phyloP scores from a whole-genome alignment of 1,284 basidiomycete species.

The Taiwanofungus camphoratus region DNA sequence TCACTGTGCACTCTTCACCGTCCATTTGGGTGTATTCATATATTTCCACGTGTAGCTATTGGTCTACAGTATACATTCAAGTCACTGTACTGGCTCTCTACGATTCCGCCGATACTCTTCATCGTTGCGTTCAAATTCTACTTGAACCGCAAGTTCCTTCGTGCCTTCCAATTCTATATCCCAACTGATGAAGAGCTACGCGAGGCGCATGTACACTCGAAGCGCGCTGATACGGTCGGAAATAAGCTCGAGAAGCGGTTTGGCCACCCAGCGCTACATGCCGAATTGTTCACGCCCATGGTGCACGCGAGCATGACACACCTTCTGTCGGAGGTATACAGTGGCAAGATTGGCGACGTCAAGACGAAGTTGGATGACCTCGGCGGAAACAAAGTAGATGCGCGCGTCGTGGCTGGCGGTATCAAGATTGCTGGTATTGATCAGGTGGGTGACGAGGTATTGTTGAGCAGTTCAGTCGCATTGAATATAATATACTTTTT shows the following conservation, averaged over 20 bases:
- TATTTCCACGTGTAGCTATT: slow-evolving; percentile 56
- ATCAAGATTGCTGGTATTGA: slow-evolving; percentile 75
- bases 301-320: slow-evolving; percentile 81
- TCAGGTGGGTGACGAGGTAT: slow-evolving; percentile 44
- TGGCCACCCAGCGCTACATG: slow-evolving; percentile 78
- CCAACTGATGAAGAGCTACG: slow-evolving; percentile 69
- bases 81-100: slow-evolving; percentile 66
- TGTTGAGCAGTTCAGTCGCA: neutral
- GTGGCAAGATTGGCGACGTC: slow-evolving; percentile 60
- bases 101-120: slow-evolving; percentile 73
- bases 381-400: slow-evolving; percentile 68
- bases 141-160: slow-evolving; percentile 61
- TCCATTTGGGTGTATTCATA: slow-evolving; percentile 9
- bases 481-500: neutral
- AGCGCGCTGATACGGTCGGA: slow-evolving; percentile 59
- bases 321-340: slow-evolving; percentile 67
- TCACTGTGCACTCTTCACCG: neutral
- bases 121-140: slow-evolving; percentile 80
- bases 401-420: slow-evolving; percentile 66
- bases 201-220: slow-evolving; percentile 66
- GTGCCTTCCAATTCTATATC: slow-evolving; percentile 74
- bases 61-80: slow-evolving; percentile 77
- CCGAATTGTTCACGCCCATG: slow-evolving; percentile 84
- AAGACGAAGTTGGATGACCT: slow-evolving; percentile 66
- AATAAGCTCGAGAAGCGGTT: slow-evolving; percentile 78